A percentile compares a stretch with the other conserved stretches of the same genome.
phyloP scores from a whole-genome alignment of 345 rosid genomes.

The Linum tenue region DNA sequence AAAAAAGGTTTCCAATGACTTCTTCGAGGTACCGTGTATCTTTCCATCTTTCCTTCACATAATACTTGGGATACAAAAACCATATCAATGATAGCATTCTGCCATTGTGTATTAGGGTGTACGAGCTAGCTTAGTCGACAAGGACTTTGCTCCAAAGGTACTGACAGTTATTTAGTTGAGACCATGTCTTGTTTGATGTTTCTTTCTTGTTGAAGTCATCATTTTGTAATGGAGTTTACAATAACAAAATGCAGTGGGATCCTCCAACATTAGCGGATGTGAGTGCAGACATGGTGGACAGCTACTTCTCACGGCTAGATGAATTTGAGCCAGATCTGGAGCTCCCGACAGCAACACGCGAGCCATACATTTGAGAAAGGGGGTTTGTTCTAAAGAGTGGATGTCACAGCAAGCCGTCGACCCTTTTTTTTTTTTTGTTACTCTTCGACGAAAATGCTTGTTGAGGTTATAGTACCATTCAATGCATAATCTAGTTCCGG shows the following conservation, averaged over 20 bases:
- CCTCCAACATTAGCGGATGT: slow-evolving; percentile 47
- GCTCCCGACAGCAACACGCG: slow-evolving; percentile 42
- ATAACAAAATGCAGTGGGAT: slow-evolving; percentile 41
- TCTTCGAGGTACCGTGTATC: slow-evolving; percentile 48
- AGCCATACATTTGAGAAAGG: slow-evolving; percentile 29
- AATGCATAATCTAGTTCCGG: no score
- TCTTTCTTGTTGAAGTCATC: neutral
- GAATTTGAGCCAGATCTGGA: slow-evolving; percentile 38
- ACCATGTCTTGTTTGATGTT: neutral
- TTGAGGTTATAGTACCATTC: no score
- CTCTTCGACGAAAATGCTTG: no score
- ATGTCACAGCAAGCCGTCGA: no score
- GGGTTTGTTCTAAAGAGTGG: neutral
- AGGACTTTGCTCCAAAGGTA: slow-evolving; percentile 92
- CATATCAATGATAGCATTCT: neutral
- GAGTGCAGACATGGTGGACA: slow-evolving; percentile 52
- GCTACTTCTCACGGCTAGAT: slow-evolving; percentile 30
- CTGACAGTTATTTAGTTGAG: slow-evolving; percentile 47
- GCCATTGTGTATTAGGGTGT: slow-evolving; percentile 43
- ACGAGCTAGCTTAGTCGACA: slow-evolving; percentile 68
- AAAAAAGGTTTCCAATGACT: slow-evolving; percentile 54
- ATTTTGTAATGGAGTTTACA: neutral
- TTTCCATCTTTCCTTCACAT: neutral
- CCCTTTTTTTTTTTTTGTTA: no score
- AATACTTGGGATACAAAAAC: neutral